Evolutionary conservation across 2,329 filamentous ascomycete genomes (phyloP).

Genomic region (Pseudopyrenochaeta lycopersici): DNA sequence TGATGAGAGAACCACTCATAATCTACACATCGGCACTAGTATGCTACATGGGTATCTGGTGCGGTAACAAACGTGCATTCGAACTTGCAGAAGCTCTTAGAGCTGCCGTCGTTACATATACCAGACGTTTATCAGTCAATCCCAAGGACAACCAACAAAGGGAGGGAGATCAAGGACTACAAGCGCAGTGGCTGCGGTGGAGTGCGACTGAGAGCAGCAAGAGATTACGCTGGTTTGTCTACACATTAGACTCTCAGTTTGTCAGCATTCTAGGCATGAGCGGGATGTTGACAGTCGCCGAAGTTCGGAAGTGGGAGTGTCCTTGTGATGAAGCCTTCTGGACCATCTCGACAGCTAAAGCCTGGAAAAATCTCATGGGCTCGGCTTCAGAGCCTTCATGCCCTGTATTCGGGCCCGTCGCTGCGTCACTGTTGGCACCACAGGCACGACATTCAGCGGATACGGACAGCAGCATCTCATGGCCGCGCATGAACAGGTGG

Average conservation of each 20-base stretch:
- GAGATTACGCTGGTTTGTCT: slow-evolving; percentile 9
- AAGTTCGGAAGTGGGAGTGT: slow-evolving; percentile 8
- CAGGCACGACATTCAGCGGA: neutral
- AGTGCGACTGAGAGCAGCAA: slow-evolving; percentile 3
- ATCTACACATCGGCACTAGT: slow-evolving; percentile 7
- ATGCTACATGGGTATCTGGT: slow-evolving; percentile 16
- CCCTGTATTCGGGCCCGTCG: slow-evolving; percentile 4
- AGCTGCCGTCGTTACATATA: slow-evolving; percentile 7
- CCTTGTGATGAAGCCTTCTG: slow-evolving; percentile 12
- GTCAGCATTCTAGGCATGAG: slow-evolving; percentile 9
- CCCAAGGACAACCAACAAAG: neutral
- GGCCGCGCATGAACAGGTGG: slow-evolving; percentile 3
- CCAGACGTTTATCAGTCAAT: slow-evolving; percentile 2
- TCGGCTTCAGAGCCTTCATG: slow-evolving; percentile 12
- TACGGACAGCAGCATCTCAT: neutral
- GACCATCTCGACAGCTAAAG: neutral
- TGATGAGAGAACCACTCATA: slow-evolving; percentile 10
- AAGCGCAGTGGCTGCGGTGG: slow-evolving; percentile 4
- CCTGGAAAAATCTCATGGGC: slow-evolving; percentile 9
- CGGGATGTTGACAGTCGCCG: slow-evolving; percentile 7
- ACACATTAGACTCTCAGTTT: slow-evolving; percentile 8
- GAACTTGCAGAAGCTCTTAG: slow-evolving; percentile 8
- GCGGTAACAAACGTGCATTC: slow-evolving; percentile 13
- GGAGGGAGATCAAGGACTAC: neutral
- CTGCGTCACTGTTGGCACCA: neutral